Base-by-base conservation (phyloP, 1,284 basidiomycete genomes). In the Austroboletus niveus region DNA sequence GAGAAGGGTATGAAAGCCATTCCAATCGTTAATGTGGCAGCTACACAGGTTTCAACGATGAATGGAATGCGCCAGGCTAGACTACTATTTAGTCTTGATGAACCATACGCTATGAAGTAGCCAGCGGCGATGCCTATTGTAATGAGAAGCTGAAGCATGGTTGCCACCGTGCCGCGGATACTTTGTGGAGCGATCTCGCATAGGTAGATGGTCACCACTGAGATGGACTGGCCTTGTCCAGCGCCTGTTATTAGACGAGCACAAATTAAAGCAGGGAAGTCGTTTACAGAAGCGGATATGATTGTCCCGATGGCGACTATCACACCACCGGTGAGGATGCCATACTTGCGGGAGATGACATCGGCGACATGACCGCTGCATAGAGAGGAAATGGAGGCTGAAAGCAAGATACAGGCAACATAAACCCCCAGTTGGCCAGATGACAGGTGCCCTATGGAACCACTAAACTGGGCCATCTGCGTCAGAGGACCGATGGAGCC, bases 41-140 rank as follows among this genome's bases (percentile, higher is more conserved):
- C 73, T 15, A 72, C 59, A 35, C 66, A 57, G 4, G 73, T 68
- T 58, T 80, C 75, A 22, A 78, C 50, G 20, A 72, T 70, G 52
- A 79, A 75, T 0, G 79, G 77, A 12, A 73, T 60, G 4, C 79
- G 70, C 78, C 78, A 82, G 8, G 77, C 72, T 20, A 82, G 57
- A 34, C 70, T 72, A 30, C 59, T 66, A 2, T 57, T 48, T 20
- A 75, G 52, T 41, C 65, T 68, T 27, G 75, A 72, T 7, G 73
- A 72, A 2, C 71, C 75, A 42, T 78, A 82, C 52, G 75, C 76
- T 27, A 77, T 69, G 56, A 82, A 81, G 57, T 77, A 82, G 1
- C 77, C 80, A 47, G 66, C 51, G 22, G 74, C 70, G 38, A 78
- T 70, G 11, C 78, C 79, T 34, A 76, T 57, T 1, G 75, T 75